These are phyloP conservation scores for Teratosphaeria gauchensis DNA, from an alignment of 2,329 filamentous ascomycete species.

Conservation along the genomic window DNA sequence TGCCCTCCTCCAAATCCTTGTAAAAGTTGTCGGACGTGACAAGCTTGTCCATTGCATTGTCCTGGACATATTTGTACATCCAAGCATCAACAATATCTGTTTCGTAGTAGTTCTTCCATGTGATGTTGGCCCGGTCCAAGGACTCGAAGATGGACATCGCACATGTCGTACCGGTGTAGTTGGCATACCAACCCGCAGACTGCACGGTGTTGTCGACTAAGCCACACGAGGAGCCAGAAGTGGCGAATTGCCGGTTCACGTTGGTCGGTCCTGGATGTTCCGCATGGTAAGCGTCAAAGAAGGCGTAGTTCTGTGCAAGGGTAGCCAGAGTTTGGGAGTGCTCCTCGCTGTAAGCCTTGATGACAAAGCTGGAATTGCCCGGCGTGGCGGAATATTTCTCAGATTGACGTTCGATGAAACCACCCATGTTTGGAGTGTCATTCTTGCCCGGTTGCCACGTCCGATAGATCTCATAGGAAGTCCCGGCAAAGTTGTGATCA, in stretches of 20 bases:
- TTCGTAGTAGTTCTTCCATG: slow-evolving; percentile 33
- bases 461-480: slow-evolving; percentile 26
- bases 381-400: slow-evolving; percentile 28
- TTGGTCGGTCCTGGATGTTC: slow-evolving; percentile 34
- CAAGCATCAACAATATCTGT: slow-evolving; percentile 27
- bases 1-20: slow-evolving; percentile 15
- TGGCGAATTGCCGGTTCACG: slow-evolving; percentile 32
- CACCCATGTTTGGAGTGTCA: slow-evolving; percentile 29
- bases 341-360: slow-evolving; percentile 29
- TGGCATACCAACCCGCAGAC: slow-evolving; percentile 21
- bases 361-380: slow-evolving; percentile 28
- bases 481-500: slow-evolving; percentile 20
- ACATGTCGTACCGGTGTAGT: slow-evolving; percentile 26
- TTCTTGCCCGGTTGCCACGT: slow-evolving; percentile 28
- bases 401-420: slow-evolving; percentile 31
- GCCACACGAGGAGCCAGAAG: slow-evolving; percentile 17
- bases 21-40: slow-evolving; percentile 18
- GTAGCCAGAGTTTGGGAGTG: slow-evolving; percentile 27
- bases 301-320: slow-evolving; percentile 29
- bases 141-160: slow-evolving; percentile 27
- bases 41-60: slow-evolving; percentile 27
- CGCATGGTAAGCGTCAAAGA: slow-evolving; percentile 30
- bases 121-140: too few relatives aligned
- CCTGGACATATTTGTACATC: slow-evolving; percentile 32
- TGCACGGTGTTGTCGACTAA: slow-evolving; percentile 16